Evolutionary conservation across 495 filamentous ascomycete species (phyloP), one percentile per base, ranked within the genome.

Genomic region (Barbatosphaeria neglecta): DNA sequence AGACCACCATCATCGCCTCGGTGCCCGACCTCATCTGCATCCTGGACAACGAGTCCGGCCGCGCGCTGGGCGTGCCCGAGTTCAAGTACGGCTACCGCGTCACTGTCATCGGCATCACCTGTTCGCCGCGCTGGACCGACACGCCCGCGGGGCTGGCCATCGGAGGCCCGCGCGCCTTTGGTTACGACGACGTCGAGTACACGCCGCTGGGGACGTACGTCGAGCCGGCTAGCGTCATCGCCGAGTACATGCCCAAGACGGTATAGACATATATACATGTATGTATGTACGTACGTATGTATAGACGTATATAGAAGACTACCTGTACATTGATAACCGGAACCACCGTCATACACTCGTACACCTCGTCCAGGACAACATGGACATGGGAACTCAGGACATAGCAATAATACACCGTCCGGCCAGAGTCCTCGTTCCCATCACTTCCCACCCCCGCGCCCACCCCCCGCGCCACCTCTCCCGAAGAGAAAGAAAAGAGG

Each of bases 21-120:
- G 70, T 75, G 6, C 72, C 73, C 1, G 73, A 77, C 53, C 54
- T 77, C 22, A 74, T 77, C 41, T 56, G 62, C 22, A 62, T 77
- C 7, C 62, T 77, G 13, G 71, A 77, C 53, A 60, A 64, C 9
- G 64, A 68, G 42, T 69, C 63, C 20, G 72, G 72, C 9, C 56
- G 63, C 20, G 70, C 67, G 0, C 57, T 76, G 7, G 73, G 71
- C 13, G 68, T 69, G 9, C 72, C 72, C 10, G 72, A 77, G 45
- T 76, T 68, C 51, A 52, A 65, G 25, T 77, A 73, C 46, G 74
- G 74, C 0, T 50, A 75, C 31, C 56, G 65, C 45, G 73, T 76
- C 1, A 61, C 58, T 6, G 66, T 73, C 6, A 54, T 73, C 15
- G 70, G 62, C 2, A 69, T 76, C 42, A 64, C 70, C 0, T 66